These are phyloP conservation scores for Cyberlindnera mycetangii DNA, from an alignment of 805 yeast genomes.

Conservation along the genomic window DNA sequence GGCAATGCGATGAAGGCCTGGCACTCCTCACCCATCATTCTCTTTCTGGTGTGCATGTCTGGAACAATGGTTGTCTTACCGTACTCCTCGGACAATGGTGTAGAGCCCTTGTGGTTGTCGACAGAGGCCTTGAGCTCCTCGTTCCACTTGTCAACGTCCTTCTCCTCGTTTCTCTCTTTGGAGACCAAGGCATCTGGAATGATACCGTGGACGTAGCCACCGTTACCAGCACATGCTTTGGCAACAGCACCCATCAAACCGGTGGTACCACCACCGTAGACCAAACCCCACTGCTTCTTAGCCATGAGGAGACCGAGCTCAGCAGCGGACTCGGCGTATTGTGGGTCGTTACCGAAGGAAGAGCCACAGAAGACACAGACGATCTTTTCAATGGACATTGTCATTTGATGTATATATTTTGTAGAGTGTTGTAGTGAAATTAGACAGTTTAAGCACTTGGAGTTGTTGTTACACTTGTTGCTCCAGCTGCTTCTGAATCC, in stretches of 20 bases:
- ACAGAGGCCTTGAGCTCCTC: constrained; percentile 47
- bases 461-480: not conserved
- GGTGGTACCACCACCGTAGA: constrained; percentile 89
- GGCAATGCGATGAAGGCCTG: constrained; percentile 87
- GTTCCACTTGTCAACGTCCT: constrained; percentile 39
- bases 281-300: constrained; percentile 62
- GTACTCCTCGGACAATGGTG: constrained; percentile 54
- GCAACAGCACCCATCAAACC: constrained; percentile 82
- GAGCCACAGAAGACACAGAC: constrained; percentile 90
- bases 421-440: not conserved
- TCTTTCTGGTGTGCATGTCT: constrained; percentile 89
- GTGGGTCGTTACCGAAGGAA: constrained; percentile 57
- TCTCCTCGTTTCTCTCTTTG: constrained; percentile 54
- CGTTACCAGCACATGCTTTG: constrained; percentile 42
- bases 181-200: constrained; percentile 82
- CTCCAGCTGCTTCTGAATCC: not conserved
- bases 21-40: constrained; percentile 83
- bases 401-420: constrained; percentile 1
- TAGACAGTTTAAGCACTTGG: not conserved
- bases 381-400: constrained; percentile 28
- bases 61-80: constrained; percentile 79
- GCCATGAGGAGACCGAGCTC: constrained; percentile 60
- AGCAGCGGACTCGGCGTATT: constrained; percentile 51
- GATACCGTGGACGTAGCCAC: constrained; percentile 77
- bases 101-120: constrained; percentile 61